A percentile compares a stretch with the other conserved stretches of the same genome.
Evolutionary conservation across 1,284 basidiomycete species (phyloP).

Genomic region (Pyrrhoderma lamaoense): DNA sequence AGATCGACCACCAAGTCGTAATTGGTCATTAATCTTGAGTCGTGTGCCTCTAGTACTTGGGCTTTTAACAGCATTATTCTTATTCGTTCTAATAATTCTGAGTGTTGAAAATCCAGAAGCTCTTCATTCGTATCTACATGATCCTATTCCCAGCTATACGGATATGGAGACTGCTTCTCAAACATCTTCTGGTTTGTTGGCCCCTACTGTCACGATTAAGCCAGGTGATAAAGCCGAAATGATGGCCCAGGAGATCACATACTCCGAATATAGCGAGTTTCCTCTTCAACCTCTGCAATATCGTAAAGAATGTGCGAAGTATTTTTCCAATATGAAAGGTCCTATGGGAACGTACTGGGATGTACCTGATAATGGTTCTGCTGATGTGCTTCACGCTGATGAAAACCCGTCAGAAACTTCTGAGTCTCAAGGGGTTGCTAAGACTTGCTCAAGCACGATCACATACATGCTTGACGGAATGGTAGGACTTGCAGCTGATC

Average conservation of each 20-base stretch:
- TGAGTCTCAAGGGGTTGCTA: constrained; percentile 19
- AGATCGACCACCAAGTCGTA: not conserved
- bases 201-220: not conserved
- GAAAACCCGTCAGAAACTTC: constrained; percentile 22
- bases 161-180: constrained; percentile 12
- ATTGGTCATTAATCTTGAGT: not conserved
- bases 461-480: constrained; percentile 64
- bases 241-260: constrained; percentile 28
- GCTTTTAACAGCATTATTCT: constrained; percentile 36
- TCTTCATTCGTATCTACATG: constrained; percentile 29
- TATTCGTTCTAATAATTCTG: constrained; percentile 44
- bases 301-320: constrained; percentile 45
- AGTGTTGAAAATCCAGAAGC: constrained; percentile 43
- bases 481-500: constrained; percentile 54
- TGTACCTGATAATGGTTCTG: constrained; percentile 26
- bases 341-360: constrained; percentile 50
- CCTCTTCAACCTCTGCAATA: constrained; percentile 51
- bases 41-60: constrained; percentile 39
- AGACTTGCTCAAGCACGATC: constrained; percentile 50
- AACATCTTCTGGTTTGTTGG: not conserved
- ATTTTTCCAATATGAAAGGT: constrained; percentile 37
- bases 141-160: not conserved
- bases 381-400: constrained; percentile 45
- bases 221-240: constrained; percentile 21
- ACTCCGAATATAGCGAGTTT: constrained; percentile 53